Base-by-base conservation (phyloP, 2,329 filamentous ascomycete species). In the Leptographium flavum region DNA sequence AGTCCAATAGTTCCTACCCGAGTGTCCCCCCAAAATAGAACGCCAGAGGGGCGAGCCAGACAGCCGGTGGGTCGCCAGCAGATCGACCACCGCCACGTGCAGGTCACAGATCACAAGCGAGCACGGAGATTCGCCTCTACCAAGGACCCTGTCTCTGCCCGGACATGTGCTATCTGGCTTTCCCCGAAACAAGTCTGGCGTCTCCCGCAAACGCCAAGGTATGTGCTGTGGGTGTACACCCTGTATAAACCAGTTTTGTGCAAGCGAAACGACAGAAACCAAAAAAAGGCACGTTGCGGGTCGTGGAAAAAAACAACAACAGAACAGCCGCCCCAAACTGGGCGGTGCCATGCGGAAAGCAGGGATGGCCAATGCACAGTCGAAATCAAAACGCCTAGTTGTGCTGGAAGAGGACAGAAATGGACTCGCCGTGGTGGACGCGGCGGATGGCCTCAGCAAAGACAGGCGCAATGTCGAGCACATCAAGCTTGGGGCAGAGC, bases 341-440 rank as follows among this genome's bases (percentile, higher is more conserved):
- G n/a, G n/a, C n/a, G n/a, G n/a, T n/a, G n/a, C n/a, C n/a, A n/a
- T n/a, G n/a, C n/a, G n/a, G n/a, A n/a, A n/a, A n/a, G n/a, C n/a
- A n/a, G n/a, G n/a, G n/a, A n/a, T n/a, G 21, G 5, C 13, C 37
- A 46, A 28, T 21, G 35, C 10, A 42, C 17, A 31, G 22, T 31
- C 14, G 27, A 39, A 32, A 31, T 21, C 27, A 28, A 28, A 42
- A 44, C 22, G 27, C 22, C 45, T 56, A 87, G 60, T 86, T 82
- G 63, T 86, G 83, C 60, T 87, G 82, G 65, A 98, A 98, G 43
- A 98, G 73, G 49, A 92, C 86, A 61, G 87, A 94, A 65, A 98
- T 94, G 58, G 87, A 94, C 68, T 98, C 92, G 57, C 92, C 92
- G 63, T 96, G 88, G 65, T 98, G 92, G 48, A 96, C 90, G 51